Base-by-base conservation (phyloP, 495 filamentous ascomycete genomes). In the Hypoxylon subgilvum region DNA sequence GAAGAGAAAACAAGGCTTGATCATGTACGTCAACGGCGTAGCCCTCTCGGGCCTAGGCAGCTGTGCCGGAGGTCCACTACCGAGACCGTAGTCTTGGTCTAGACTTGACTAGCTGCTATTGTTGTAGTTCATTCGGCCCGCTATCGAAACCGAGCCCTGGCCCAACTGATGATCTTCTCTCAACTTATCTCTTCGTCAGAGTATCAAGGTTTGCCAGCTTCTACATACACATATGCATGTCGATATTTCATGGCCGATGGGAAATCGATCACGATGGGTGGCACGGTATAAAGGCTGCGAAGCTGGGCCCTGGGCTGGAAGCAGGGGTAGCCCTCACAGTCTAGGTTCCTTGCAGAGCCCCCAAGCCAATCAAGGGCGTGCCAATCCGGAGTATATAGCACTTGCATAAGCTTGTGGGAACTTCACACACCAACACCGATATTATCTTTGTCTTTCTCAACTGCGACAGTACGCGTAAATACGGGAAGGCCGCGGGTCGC, bases 371-470 rank as follows among this genome's bases (percentile, higher is more conserved):
- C 22, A 30, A 42, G 21, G 21, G 27, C 42, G 10, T 23, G 44
- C 50, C 31, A 52, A 63, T 63, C 60, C 38, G 53, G 60, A 53
- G 48, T 63, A 53, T 34, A 25, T 40, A 49, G 52, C 47, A 49
- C 60, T 25, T 57, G 52, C 60, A 57, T 63, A 63, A 58, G 32
- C 39, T 51, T 41, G 25, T 19, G 38, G 40, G 30, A 31, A 58
- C 40, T 49, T 58, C 22, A 10, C 4, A 8, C n/a, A n/a, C n/a
- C n/a, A n/a, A n/a, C n/a, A n/a, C n/a, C n/a, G n/a, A n/a, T n/a
- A n/a, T n/a, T n/a, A n/a, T n/a, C n/a, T n/a, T n/a, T n/a, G n/a
- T n/a, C n/a, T n/a, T n/a, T n/a, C n/a, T n/a, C n/a, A n/a, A n/a
- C n/a, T n/a, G n/a, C n/a, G n/a, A n/a, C n/a, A n/a, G n/a, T n/a